Evolutionary conservation across 2,329 filamentous ascomycete species (phyloP).

Genomic region (Monosporascus sp.): DNA sequence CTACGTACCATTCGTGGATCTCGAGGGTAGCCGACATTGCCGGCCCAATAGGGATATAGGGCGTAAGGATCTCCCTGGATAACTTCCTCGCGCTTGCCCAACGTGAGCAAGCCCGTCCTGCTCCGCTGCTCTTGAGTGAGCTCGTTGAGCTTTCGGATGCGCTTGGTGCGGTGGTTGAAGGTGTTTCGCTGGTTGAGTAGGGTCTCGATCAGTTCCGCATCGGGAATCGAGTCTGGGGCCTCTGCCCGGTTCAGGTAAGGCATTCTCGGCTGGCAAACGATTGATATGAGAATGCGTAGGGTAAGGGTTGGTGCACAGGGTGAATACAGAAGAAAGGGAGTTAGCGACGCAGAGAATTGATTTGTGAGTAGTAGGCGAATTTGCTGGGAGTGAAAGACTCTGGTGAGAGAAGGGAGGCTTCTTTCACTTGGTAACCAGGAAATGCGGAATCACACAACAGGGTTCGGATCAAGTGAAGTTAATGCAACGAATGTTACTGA

Average conservation of each 20-base stretch:
- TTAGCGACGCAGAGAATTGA: too few species aligned
- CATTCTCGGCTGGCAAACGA: not conserved
- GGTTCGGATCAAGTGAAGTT: too few species aligned
- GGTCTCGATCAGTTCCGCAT: slow-evolving; percentile 4
- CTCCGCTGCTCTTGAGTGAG: not conserved
- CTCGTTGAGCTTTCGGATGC: not conserved
- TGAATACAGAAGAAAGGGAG: too few species aligned
- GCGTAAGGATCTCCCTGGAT: slow-evolving; percentile 5
- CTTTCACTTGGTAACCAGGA: too few species aligned
- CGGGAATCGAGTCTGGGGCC: slow-evolving; percentile 1
- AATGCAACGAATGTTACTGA: too few species aligned
- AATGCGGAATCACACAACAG: too few species aligned
- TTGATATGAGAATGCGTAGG: too few species aligned
- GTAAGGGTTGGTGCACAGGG: too few species aligned
- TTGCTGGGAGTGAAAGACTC: too few species aligned
- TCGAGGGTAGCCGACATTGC: slow-evolving; percentile 2
- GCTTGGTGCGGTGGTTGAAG: not conserved
- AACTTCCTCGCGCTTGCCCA: not conserved
- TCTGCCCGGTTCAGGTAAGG: not conserved
- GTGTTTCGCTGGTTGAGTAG: slow-evolving; percentile 1
- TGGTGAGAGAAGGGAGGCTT: too few species aligned
- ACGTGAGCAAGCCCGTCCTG: not conserved
- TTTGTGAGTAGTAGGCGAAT: too few species aligned
- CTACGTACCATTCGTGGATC: slow-evolving; percentile 2
- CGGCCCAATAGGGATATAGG: slow-evolving; percentile 5